These are phyloP conservation scores for Ascochyta viciae-villosae DNA, from an alignment of 2,329 filamentous ascomycete genomes.

Conservation along the genomic window DNA sequence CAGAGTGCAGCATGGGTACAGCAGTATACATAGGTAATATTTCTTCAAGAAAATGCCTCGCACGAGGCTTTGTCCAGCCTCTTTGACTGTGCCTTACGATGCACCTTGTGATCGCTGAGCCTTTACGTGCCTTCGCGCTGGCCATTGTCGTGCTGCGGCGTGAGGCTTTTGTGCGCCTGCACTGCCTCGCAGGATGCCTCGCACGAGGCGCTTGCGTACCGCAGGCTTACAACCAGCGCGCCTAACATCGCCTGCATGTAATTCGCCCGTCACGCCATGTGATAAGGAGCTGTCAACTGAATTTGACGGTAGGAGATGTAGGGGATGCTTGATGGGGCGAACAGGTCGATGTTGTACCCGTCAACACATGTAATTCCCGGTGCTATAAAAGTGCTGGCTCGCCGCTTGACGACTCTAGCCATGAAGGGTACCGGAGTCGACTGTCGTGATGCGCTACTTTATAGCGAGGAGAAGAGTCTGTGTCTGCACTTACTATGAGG, in stretches of 20 bases:
- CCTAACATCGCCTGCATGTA: background rate
- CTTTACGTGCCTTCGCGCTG: background rate
- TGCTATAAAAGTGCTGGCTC: too few species aligned
- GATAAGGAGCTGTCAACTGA: background rate
- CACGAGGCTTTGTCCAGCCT: background rate
- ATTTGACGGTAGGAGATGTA: background rate
- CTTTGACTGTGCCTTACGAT: conserved; percentile 2
- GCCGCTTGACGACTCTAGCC: too few species aligned
- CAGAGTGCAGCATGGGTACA: background rate
- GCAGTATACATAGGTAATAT: conserved; percentile 7
- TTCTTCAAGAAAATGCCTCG: background rate
- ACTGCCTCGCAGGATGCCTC: conserved; percentile 14
- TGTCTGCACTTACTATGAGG: too few species aligned
- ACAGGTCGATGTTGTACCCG: background rate
- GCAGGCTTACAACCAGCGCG: conserved; percentile 11
- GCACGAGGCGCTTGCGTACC: conserved; percentile 4
- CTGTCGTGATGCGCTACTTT: too few species aligned
- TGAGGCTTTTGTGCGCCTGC: background rate
- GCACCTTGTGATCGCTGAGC: conserved; percentile 6
- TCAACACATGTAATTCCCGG: too few species aligned
- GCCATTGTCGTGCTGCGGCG: background rate
- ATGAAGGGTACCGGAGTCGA: too few species aligned
- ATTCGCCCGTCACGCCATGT: background rate
- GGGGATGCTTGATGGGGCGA: background rate
- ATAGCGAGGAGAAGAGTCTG: too few species aligned